Evolutionary conservation across 306 rosid genomes (phyloP).

Genomic region (Gillenia trifoliata): DNA sequence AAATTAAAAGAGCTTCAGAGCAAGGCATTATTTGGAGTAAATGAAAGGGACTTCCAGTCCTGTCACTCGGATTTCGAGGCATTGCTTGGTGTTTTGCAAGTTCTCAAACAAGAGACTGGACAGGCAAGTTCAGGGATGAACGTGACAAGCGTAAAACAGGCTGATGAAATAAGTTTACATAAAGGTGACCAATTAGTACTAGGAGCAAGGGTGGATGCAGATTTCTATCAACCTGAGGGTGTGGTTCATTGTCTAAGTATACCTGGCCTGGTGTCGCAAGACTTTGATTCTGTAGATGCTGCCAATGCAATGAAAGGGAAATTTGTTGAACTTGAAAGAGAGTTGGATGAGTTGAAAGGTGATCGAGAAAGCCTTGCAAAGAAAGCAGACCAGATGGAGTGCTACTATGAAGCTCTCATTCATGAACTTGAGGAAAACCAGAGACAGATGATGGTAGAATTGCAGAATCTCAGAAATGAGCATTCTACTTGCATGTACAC

Average conservation of each 20-base stretch:
- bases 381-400: constrained; percentile 99
- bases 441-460: constrained; percentile 89
- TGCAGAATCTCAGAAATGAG: constrained; percentile 87
- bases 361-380: constrained; percentile 73
- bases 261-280: constrained; percentile 56
- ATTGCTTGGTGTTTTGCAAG: constrained; percentile 54
- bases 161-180: constrained; percentile 34
- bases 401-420: constrained; percentile 97
- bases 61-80: constrained; percentile 59
- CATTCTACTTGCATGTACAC: constrained; percentile 85
- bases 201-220: constrained; percentile 60
- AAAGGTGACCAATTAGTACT: constrained; percentile 49
- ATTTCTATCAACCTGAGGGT: constrained; percentile 57
- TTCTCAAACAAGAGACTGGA: constrained; percentile 62
- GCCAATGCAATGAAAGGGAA: constrained; percentile 62
- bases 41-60: constrained; percentile 61
- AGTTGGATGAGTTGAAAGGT: constrained; percentile 75
- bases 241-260: constrained; percentile 46
- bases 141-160: constrained; percentile 34
- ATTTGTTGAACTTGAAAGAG: constrained; percentile 69
- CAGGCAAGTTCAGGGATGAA: constrained; percentile 42
- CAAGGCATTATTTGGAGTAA: constrained; percentile 55
- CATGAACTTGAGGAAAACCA: constrained; percentile 98
- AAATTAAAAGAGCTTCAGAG: constrained; percentile 69
- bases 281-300: constrained; percentile 66